Percentiles rank a stretch among this genome's conserved stretches.
Conservation (phyloP, 495 filamentous ascomycete genomes). For the Durotheca rogersii region DNA sequence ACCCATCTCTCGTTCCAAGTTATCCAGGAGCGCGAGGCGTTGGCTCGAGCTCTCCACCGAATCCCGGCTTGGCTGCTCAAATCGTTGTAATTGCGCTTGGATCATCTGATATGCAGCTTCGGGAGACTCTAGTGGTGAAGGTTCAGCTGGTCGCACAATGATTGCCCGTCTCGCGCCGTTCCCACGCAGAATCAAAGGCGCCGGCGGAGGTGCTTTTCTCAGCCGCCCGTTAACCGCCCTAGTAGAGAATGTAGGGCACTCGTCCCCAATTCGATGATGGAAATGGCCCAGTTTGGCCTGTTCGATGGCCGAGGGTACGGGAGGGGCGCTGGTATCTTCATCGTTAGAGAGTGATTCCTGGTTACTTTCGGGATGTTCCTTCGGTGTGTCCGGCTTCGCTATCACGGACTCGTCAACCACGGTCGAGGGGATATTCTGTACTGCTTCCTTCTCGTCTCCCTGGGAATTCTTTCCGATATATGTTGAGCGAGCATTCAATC, state of each 20-base stretch:
- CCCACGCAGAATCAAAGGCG: slow-evolving; percentile 47
- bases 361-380: not conserved
- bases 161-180: slow-evolving; percentile 35
- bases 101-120: slow-evolving; percentile 50
- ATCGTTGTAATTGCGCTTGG: slow-evolving; percentile 50
- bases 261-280: slow-evolving; percentile 54
- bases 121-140: slow-evolving; percentile 52
- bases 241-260: slow-evolving; percentile 55
- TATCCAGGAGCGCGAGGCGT: slow-evolving; percentile 48
- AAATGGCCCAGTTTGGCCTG: slow-evolving; percentile 30
- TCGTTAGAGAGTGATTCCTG: not conserved
- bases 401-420: slow-evolving; percentile 31
- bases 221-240: slow-evolving; percentile 40
- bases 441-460: slow-evolving; percentile 1
- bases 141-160: slow-evolving; percentile 41
- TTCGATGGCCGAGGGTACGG: not conserved
- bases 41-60: slow-evolving; percentile 36
- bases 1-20: slow-evolving; percentile 56
- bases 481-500: slow-evolving; percentile 36
- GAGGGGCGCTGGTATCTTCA: not conserved
- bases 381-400: slow-evolving; percentile 40
- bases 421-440: slow-evolving; percentile 1
- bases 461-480: slow-evolving; percentile 33
- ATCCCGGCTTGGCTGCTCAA: slow-evolving; percentile 39
- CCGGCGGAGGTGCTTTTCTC: slow-evolving; percentile 50